Evolutionary conservation across 2,329 filamentous ascomycete genomes (phyloP), one percentile per base, ranked within the genome.

Genomic region (Aureobasidium musti): DNA sequence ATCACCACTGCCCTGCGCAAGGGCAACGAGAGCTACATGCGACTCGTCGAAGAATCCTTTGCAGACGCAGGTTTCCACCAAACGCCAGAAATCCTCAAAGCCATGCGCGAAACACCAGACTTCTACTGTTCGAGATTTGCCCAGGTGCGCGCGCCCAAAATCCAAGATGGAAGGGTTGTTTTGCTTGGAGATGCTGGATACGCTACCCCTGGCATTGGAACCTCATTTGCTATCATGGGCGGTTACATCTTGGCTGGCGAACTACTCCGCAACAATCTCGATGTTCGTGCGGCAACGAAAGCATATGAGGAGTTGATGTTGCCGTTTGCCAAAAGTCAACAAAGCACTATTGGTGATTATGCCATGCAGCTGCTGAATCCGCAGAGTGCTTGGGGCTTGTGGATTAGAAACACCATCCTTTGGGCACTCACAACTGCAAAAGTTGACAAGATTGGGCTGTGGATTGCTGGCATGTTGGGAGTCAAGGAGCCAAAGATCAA

Each of bases 221-320:
- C 78, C 1, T 77, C 71, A 2, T 70, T 70, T 2, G 74, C 74
- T 17, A 68, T 80, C 1, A 70, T 75, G 3, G 78, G 77, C 0
- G 83, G 84, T 0, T 88, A 87, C 70, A 74, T 86, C 2, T 76
- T 88, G 4, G 85, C 85, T 0, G 86, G 86, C 1, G 85, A 79
- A 65, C 71, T 80, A 17, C 63, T 64, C 17, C 72, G 68, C 19
- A 69, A 75, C 37, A 43, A 65, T 1, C 69, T 69, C 5, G 69
- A 75, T 52, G 64, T 77, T 8, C 69, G 73, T 14, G 69, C 81
- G 2, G 82, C 78, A 26, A 74, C 83, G 14, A 70, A 71, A 41
- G 73, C 72, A 0, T 86, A 86, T 67, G 80, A 84, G 57, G 65
- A 69, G n/a, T 72, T 71, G 0, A 75, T 85, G 52, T 73, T 76